Evolutionary conservation across 1,284 basidiomycete genomes (phyloP).

Genomic region (Cronartium quercuum): DNA sequence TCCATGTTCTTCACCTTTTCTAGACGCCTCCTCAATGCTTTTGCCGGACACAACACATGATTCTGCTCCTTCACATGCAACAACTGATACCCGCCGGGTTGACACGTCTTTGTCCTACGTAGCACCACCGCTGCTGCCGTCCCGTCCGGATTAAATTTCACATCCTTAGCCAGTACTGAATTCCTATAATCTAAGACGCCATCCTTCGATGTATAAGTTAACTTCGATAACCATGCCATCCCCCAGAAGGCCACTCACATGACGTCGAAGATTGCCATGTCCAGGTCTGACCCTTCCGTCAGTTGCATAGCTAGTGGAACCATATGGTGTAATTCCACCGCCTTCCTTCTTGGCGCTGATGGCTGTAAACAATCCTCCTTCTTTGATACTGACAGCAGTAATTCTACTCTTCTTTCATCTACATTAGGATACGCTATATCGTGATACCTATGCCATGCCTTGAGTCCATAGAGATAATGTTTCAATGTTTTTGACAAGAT

Average conservation of each 20-base stretch:
- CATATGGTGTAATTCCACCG: not conserved
- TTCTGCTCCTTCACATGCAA: not conserved
- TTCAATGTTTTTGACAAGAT: not conserved
- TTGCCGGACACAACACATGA: not conserved
- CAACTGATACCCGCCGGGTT: not conserved
- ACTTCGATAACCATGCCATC: not conserved
- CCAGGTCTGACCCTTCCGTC: not conserved
- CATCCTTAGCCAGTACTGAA: too few relatives aligned
- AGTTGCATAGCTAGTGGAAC: not conserved
- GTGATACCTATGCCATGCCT: constrained; percentile 5
- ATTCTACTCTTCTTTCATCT: not conserved
- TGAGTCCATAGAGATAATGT: not conserved
- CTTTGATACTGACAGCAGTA: not conserved
- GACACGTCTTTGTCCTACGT: not conserved
- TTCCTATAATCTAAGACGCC: not conserved
- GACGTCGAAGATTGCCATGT: not conserved
- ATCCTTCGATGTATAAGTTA: not conserved
- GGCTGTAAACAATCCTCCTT: not conserved
- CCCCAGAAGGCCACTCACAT: not conserved
- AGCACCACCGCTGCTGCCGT: not conserved
- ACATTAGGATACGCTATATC: not conserved
- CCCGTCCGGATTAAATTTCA: not conserved
- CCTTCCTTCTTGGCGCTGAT: not conserved
- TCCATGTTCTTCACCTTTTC: too few relatives aligned
- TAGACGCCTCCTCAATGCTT: not conserved